A percentile compares a stretch with the other conserved stretches of the same genome.
These are phyloP conservation scores for Naegleria fowleri DNA, from an alignment of 208 protist species.

Conservation along the genomic window DNA sequence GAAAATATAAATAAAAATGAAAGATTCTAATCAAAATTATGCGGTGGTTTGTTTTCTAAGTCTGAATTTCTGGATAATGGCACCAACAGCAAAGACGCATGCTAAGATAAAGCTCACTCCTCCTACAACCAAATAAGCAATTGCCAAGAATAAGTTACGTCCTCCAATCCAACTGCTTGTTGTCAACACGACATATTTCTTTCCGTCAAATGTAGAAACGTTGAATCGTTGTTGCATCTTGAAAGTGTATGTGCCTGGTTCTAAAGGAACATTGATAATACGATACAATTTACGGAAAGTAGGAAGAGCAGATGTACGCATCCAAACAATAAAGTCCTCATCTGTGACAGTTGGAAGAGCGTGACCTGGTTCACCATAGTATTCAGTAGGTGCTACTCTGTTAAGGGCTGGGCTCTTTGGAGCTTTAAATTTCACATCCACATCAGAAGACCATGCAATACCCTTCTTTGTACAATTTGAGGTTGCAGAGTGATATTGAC, in stretches of 20 bases:
- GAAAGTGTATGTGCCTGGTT: conserved; percentile 75
- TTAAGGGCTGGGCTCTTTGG: conserved; percentile 49
- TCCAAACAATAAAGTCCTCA: conserved; percentile 97
- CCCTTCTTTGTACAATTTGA: conserved; percentile 70
- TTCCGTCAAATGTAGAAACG: conserved; percentile 74
- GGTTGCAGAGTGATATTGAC: neutral
- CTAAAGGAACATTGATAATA: conserved; percentile 69
- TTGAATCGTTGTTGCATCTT: conserved; percentile 79
- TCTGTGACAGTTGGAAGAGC: conserved; percentile 72
- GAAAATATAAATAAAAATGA: neutral
- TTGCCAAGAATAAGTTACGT: conserved; percentile 82
- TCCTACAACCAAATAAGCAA: conserved; percentile 83
- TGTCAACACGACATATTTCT: conserved; percentile 86
- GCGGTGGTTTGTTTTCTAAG: conserved; percentile 38
- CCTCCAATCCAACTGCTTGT: conserved; percentile 88
- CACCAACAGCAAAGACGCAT: conserved; percentile 57
- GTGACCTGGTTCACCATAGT: conserved; percentile 44
- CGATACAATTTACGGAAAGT: conserved; percentile 96
- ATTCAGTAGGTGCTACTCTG: conserved; percentile 39
- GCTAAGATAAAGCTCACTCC: conserved; percentile 67
- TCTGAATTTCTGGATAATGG: conserved; percentile 15
- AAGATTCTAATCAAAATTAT: conserved; percentile 37
- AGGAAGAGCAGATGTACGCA: conserved; percentile 84
- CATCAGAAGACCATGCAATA: conserved; percentile 86
- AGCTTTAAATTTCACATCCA: conserved; percentile 68